Evolutionary conservation across 225 moss, liverwort and hornwort species (phyloP).

Genomic region (Antitrichia curtipendula): DNA sequence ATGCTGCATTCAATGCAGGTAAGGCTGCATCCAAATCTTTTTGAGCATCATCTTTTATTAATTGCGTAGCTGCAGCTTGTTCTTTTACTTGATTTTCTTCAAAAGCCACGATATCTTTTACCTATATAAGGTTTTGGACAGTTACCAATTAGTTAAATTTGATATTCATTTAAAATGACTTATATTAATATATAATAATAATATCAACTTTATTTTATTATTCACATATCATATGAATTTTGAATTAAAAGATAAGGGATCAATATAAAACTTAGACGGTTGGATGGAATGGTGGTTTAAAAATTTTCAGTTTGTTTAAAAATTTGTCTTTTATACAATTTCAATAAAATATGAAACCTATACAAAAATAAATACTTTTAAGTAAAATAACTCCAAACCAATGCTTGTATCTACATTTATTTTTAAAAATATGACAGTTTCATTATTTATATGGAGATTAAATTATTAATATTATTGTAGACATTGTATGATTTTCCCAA

Average conservation of each 20-base stretch:
- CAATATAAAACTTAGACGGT: not conserved
- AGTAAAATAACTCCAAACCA: too few relatives aligned
- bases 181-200: not conserved
- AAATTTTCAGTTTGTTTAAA: too few relatives aligned
- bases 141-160: not conserved
- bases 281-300: not conserved
- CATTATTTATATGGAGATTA: not conserved
- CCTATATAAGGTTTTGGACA: not conserved
- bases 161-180: not conserved
- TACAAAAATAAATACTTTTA: accelerated
- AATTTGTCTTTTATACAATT: too few relatives aligned
- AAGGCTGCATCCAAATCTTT: constrained; percentile 75
- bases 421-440: accelerated
- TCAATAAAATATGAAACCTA: not conserved
- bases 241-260: too few relatives aligned
- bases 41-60: constrained; percentile 91
- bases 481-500: not conserved
- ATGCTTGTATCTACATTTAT: accelerated
- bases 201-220: not conserved
- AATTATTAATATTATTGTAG: not conserved
- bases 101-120: constrained; percentile 50
- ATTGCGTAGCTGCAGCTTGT: constrained; percentile 68
- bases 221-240: not conserved
- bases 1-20: constrained; percentile 74
- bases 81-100: constrained; percentile 67